These are phyloP conservation scores for Diaporthe vaccinii DNA, from an alignment of 2,329 filamentous ascomycete species.

Conservation along the genomic window DNA sequence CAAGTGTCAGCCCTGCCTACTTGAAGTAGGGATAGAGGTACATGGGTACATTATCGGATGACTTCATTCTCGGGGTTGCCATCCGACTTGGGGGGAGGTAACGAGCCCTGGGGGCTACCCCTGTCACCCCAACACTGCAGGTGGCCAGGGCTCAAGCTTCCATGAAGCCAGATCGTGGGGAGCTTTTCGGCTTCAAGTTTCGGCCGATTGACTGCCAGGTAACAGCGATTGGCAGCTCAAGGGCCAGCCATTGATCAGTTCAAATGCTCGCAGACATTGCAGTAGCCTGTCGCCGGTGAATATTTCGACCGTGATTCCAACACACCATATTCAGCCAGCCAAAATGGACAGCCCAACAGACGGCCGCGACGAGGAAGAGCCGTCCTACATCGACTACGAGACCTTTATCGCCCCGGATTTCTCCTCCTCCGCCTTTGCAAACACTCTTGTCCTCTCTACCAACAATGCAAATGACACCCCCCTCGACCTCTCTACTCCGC, in stretches of 20 bases:
- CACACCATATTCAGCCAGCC: not conserved
- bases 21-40: not conserved
- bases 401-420: conserved; percentile 88
- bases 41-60: conserved; percentile 6
- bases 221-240: not conserved
- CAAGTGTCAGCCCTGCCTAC: not conserved
- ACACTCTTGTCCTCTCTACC: conserved; percentile 87
- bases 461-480: conserved; percentile 93
- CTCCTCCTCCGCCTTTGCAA: conserved; percentile 85
- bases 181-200: conserved; percentile 1
- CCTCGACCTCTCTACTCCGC: conserved; percentile 92
- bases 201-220: not conserved
- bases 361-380: conserved; percentile 64
- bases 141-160: conserved; percentile 27
- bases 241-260: not conserved
- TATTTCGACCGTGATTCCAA: too few species aligned
- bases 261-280: not conserved
- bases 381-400: conserved; percentile 96
- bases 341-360: conserved; percentile 48
- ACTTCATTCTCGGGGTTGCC: conserved; percentile 5
- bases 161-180: conserved; percentile 29
- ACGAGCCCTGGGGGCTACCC: not conserved
- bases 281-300: too few species aligned
- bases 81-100: not conserved
- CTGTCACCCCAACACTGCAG: conserved; percentile 5